A percentile compares a stretch with the other conserved stretches of the same genome.
These are phyloP conservation scores for Lachancea nothofagi DNA, from an alignment of 805 yeast species.

Conservation along the genomic window DNA sequence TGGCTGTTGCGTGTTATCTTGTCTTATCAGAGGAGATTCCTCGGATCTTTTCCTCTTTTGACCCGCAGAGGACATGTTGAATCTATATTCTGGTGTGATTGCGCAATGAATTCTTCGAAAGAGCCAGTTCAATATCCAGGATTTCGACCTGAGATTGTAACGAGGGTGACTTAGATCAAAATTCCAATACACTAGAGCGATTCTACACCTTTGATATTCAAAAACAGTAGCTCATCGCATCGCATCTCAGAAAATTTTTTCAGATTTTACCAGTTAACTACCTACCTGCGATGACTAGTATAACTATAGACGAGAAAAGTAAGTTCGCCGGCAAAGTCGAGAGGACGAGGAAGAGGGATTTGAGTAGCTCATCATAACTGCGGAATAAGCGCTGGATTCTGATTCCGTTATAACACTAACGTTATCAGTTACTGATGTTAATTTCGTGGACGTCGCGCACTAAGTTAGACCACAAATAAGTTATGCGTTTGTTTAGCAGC, in stretches of 20 bases:
- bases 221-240: constrained; percentile 17
- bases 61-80: constrained; percentile 11
- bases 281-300: constrained; percentile 1
- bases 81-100: not conserved
- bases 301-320: constrained; percentile 1
- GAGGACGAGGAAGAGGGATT: too few species aligned
- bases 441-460: too few species aligned
- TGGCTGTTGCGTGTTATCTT: constrained; percentile 38
- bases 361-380: too few species aligned
- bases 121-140: not conserved
- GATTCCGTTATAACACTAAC: too few species aligned
- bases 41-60: constrained; percentile 47
- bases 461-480: too few species aligned
- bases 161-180: not conserved
- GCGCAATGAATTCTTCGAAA: not conserved
- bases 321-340: too few species aligned
- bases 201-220: not conserved
- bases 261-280: constrained; percentile 11
- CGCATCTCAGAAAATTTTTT: constrained; percentile 15
- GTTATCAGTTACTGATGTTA: too few species aligned
- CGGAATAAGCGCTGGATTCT: too few species aligned
- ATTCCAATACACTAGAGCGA: not conserved
- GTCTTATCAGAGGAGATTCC: constrained; percentile 38
- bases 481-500: too few species aligned
- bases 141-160: not conserved